Conservation (phyloP, 2,329 filamentous ascomycete genomes). For the Colletotrichum truncatum region DNA sequence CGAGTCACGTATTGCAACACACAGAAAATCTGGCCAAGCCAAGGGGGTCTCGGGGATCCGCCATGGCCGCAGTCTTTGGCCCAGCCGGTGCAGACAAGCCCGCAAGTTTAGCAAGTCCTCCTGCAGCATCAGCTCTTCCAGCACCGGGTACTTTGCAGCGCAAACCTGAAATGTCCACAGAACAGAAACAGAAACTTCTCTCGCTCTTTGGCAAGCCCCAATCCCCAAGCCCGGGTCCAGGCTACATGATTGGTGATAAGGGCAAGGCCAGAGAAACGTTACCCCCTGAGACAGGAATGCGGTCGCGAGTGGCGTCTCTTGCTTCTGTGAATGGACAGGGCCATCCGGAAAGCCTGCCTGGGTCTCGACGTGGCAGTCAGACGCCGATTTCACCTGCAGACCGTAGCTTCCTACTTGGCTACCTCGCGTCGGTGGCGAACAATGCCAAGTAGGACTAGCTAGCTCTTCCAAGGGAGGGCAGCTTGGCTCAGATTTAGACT, state of each 20-base stretch:
- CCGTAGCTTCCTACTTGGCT: conserved; percentile 79
- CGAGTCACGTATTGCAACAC: conserved; percentile 9
- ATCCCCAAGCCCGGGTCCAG: conserved; percentile 27
- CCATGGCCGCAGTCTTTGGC: conserved; percentile 1
- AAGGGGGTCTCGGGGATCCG: not conserved
- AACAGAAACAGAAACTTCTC: conserved; percentile 58
- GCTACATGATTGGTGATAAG: conserved; percentile 31
- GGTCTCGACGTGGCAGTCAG: conserved; percentile 57
- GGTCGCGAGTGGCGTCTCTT: conserved; percentile 54
- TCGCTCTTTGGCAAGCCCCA: conserved; percentile 69
- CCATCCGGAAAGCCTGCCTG: conserved; percentile 33
- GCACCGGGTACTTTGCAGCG: conserved; percentile 39
- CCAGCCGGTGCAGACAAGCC: conserved; percentile 24
- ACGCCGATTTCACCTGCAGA: conserved; percentile 74
- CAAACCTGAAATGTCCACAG: conserved; percentile 47
- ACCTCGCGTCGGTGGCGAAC: conserved; percentile 68
- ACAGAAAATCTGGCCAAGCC: conserved; percentile 1
- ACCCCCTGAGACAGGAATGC: conserved; percentile 35
- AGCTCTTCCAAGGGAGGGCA: not conserved
- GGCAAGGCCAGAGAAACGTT: conserved; percentile 42
- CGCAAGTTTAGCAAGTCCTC: conserved; percentile 35
- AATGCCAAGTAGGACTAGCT: conserved; percentile 33
- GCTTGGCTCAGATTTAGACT: not conserved
- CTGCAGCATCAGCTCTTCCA: conserved; percentile 39
- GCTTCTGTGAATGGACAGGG: conserved; percentile 49